Base-by-base conservation (phyloP, 345 rosid genomes). In the Heritiera fomes region DNA sequence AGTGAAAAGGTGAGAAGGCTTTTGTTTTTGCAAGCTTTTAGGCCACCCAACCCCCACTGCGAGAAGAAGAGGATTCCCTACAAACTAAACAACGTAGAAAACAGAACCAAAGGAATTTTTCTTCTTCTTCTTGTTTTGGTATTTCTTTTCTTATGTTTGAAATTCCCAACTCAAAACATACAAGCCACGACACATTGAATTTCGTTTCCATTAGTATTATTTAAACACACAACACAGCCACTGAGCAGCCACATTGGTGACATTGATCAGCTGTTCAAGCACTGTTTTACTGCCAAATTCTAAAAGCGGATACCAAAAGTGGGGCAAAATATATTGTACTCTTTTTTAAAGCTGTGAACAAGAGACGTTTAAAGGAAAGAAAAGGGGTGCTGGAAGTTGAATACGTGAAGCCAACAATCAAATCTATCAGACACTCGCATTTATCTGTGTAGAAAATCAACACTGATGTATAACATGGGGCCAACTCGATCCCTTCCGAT, bases 31-130 rank as follows among this genome's bases (percentile, higher is more conserved):
- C 71, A 66, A 74, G 79, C 80, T 81, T 85, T 80, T 73, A 28
- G 34, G 84, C 66, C 71, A 75, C 38, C 61, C 84, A 50, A 79
- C 59, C 70, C 79, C 40, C 17, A 46, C 18, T n/a, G 30, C 50
- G 6, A 66, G 71, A 77, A 79, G 43, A 76, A 77, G 71, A 77
- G 84, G 89, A 87, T 87, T 79, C 89, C 80, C 74, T 75, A 78
- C 30, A 40, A 83, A 77, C 87, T 61, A 85, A 80, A 77, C 83
- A 71, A 83, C 83, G 84, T 71, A 74, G 79, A 81, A 77, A 80
- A 60, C 53, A 45, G 67, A 80, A 80, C 80, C 86, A 82, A 82
- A 23, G 14, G 0, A 0, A 5, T 65, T 71, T 76, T 58, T 78
- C 64, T 20, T n/a, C 75, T 66, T 78, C 34, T 78, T 61, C 43